Conservation (phyloP, 2,329 filamentous ascomycete genomes). For the Colletotrichum neosansevieriae region DNA sequence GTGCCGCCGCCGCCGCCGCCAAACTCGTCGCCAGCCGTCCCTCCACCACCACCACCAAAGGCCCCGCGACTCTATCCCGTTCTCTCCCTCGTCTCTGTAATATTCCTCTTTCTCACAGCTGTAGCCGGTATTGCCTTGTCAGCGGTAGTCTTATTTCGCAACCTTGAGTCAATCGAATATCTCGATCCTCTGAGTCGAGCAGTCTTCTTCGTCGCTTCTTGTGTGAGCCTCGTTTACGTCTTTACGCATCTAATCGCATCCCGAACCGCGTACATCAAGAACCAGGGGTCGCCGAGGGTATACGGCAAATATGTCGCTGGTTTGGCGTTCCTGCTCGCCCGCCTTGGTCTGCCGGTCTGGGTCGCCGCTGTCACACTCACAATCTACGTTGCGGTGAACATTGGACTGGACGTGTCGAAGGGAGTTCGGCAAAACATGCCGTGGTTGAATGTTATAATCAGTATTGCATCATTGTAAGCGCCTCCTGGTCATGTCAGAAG, state of each 20-base stretch:
- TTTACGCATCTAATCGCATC: slow-evolving; percentile 21
- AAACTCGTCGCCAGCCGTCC: not conserved
- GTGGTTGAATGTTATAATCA: slow-evolving; percentile 35
- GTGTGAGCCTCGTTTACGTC: slow-evolving; percentile 29
- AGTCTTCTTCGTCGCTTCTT: slow-evolving; percentile 35
- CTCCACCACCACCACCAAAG: not conserved
- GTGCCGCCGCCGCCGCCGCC: slow-evolving; percentile 25
- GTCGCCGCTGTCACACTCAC: slow-evolving; percentile 24
- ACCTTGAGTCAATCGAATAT: slow-evolving; percentile 22
- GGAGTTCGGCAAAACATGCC: slow-evolving; percentile 23
- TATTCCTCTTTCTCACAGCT: slow-evolving; percentile 17
- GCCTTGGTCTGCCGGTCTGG: slow-evolving; percentile 32
- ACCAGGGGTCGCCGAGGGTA: not conserved
- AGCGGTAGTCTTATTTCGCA: slow-evolving; percentile 23
- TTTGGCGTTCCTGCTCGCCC: slow-evolving; percentile 25
- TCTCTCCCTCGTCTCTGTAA: slow-evolving; percentile 26
- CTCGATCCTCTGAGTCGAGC: slow-evolving; percentile 34
- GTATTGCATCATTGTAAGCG: slow-evolving; percentile 30
- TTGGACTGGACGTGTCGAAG: slow-evolving; percentile 31
- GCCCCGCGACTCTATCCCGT: slow-evolving; percentile 24
- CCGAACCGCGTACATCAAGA: slow-evolving; percentile 16
- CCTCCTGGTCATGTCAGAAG: too few species aligned
- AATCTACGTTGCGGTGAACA: slow-evolving; percentile 34
- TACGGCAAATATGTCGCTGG: slow-evolving; percentile 27
- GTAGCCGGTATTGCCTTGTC: slow-evolving; percentile 28